Conservation (phyloP, 2,329 filamentous ascomycete genomes). For the Trichoderma oligosporum region DNA sequence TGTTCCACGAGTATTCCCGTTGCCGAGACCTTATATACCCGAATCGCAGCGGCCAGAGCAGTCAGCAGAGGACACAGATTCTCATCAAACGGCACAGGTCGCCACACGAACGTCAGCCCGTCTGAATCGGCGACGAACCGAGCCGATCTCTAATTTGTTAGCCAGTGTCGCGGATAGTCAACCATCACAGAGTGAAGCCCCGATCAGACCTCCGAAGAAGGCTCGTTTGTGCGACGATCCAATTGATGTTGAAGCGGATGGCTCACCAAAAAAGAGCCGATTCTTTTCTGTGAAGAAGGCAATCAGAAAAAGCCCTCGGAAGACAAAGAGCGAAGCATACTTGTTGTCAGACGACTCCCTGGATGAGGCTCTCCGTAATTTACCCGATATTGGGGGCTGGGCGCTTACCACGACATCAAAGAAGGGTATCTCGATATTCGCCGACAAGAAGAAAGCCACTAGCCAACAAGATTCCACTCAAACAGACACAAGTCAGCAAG, state of each 20-base stretch:
- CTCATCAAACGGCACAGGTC: slow-evolving; percentile 18
- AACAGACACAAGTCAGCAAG: neutral
- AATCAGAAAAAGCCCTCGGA: slow-evolving; percentile 26
- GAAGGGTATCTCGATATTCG: slow-evolving; percentile 44
- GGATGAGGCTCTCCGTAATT: slow-evolving; percentile 48
- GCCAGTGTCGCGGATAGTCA: slow-evolving; percentile 25
- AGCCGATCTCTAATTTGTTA: slow-evolving; percentile 48
- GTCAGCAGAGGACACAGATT: slow-evolving; percentile 15
- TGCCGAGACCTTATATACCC: slow-evolving; percentile 55
- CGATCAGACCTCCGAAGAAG: slow-evolving; percentile 51
- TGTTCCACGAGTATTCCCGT: slow-evolving; percentile 54
- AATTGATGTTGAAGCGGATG: slow-evolving; percentile 30
- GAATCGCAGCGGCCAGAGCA: slow-evolving; percentile 27
- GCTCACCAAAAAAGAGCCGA: slow-evolving; percentile 47
- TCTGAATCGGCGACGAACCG: slow-evolving; percentile 48
- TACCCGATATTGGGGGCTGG: slow-evolving; percentile 54
- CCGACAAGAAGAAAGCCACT: slow-evolving; percentile 35
- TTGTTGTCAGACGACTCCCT: slow-evolving; percentile 56
- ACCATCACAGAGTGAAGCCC: slow-evolving; percentile 25
- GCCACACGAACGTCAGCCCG: slow-evolving; percentile 36
- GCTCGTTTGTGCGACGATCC: slow-evolving; percentile 50
- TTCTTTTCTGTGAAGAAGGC: slow-evolving; percentile 45
- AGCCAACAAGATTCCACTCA: neutral
- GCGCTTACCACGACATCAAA: slow-evolving; percentile 34
- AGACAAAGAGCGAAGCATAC: slow-evolving; percentile 39